phyloP scores from a whole-genome alignment of 495 filamentous ascomycete species.

The Hypoxylon fragiforme region DNA sequence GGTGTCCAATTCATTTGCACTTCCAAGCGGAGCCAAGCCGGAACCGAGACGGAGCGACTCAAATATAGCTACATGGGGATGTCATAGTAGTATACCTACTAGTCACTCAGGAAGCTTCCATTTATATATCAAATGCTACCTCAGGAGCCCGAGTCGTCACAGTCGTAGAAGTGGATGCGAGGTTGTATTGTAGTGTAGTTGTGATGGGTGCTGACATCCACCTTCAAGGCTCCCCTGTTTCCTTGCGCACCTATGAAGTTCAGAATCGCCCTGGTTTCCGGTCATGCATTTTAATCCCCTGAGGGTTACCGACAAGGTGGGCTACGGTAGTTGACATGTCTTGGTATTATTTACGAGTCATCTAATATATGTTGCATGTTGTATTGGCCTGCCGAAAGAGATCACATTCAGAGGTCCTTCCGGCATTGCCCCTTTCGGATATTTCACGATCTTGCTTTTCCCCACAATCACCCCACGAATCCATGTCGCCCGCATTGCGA shows the following conservation, averaged over 20 bases:
- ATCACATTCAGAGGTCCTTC: constrained; percentile 23
- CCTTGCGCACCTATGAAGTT: constrained; percentile 10
- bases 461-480: constrained; percentile 21
- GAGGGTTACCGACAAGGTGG: constrained; percentile 19
- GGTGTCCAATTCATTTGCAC: constrained; percentile 13
- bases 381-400: constrained; percentile 26
- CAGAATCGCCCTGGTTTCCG: constrained; percentile 17
- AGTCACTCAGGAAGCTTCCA: not conserved
- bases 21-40: too few species aligned
- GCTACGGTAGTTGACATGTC: constrained; percentile 27
- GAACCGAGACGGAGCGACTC: constrained; percentile 7
- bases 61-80: constrained; percentile 16
- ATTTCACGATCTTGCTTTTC: constrained; percentile 12
- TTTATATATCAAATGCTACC: not conserved
- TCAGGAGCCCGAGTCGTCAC: not conserved
- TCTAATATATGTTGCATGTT: constrained; percentile 12
- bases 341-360: constrained; percentile 5
- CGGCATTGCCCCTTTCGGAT: constrained; percentile 36
- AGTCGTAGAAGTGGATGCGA: not conserved
- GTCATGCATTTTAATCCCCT: constrained; percentile 5
- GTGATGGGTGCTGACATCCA: constrained; percentile 4
- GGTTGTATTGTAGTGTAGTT: too few species aligned
- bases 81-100: too few species aligned
- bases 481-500: too few species aligned
- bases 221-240: constrained; percentile 5